Evolutionary conservation across 768 basidiomycete genomes (phyloP), one percentile per base, ranked within the genome.

Genomic region (Hygrophorus pudorinus): DNA sequence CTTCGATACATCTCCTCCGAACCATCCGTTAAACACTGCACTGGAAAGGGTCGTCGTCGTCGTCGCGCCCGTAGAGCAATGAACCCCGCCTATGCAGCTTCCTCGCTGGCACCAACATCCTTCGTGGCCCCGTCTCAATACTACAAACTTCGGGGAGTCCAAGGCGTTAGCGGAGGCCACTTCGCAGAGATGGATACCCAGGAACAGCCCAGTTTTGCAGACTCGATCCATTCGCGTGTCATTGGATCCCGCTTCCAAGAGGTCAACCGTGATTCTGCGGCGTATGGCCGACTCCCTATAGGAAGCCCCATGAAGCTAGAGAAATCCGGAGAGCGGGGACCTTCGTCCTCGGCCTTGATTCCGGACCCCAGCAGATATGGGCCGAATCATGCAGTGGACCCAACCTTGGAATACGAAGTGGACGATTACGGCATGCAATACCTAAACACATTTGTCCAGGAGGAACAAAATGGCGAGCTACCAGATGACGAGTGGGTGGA

Each of bases 51-150:
- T 16, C 38, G 16, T 16, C 14, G 41, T 61, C 17, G 24, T 34
- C 47, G 59, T 17, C 67, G 72, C 37, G 61, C 67, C 17, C 68
- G 74, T 20, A 71, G 75, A 21, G 67, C 73, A 30, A 57, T 70
- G 35, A 81, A 82, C 51, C 76, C 78, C n/a, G 79, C 81, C 2
- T 75, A 68, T 51, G 81, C 72, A 0, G 69, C 78, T 3, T 79
- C 80, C 5, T 81, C 80, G n/a, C 71, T 81, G 12, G 72, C 81
- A 1, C 85, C 85, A 3, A 80, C 80, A 13, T 81, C 82, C 4
- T 89, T 86, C 53, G 77, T 87, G 7, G 83, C 82, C 4, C 85
- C 85, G 5, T 84, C 81, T 5, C 75, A 79, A 44, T 89, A 82
- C 57, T 89, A 89, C 65, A 80, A 81, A 55, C 71, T 89, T 27